A percentile compares a stretch with the other conserved stretches of the same genome.
Evolutionary conservation across 1,139 yeast species (phyloP).

Genomic region (Saccharomycopsis crataegensis): DNA sequence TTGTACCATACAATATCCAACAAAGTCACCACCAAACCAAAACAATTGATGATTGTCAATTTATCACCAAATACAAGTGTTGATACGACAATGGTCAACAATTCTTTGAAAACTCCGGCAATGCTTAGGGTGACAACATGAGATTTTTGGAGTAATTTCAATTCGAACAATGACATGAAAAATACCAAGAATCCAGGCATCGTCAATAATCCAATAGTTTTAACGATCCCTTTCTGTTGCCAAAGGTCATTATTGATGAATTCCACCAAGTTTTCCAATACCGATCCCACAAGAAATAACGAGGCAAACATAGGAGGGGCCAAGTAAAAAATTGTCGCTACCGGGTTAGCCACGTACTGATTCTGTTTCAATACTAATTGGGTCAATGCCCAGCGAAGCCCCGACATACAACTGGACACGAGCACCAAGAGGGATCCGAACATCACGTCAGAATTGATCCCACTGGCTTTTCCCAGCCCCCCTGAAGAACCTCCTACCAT

Average conservation of each 20-base stretch:
- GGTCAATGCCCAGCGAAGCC: constrained; percentile 91
- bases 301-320: constrained; percentile 76
- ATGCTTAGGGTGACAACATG: constrained; percentile 81
- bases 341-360: constrained; percentile 59
- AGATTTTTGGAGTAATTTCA: constrained; percentile 71
- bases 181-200: constrained; percentile 86
- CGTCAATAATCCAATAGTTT: constrained; percentile 52
- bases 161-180: constrained; percentile 85
- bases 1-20: constrained; percentile 79
- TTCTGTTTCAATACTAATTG: constrained; percentile 67
- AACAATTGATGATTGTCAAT: constrained; percentile 54
- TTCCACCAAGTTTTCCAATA: constrained; percentile 56
- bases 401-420: constrained; percentile 74
- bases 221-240: constrained; percentile 45
- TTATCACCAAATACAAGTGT: constrained; percentile 68
- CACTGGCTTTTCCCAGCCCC: constrained; percentile 23
- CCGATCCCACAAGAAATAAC: constrained; percentile 51
- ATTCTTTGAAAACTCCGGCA: constrained; percentile 90
- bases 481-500: constrained; percentile 55
- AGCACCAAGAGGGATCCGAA: constrained; percentile 69
- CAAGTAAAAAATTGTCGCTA: constrained; percentile 72
- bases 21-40: constrained; percentile 76
- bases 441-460: constrained; percentile 26
- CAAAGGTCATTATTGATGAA: constrained; percentile 55
- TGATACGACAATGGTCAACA: constrained; percentile 70